phyloP scores from a whole-genome alignment of 116 monocot genomes.

The Iris pallida region DNA sequence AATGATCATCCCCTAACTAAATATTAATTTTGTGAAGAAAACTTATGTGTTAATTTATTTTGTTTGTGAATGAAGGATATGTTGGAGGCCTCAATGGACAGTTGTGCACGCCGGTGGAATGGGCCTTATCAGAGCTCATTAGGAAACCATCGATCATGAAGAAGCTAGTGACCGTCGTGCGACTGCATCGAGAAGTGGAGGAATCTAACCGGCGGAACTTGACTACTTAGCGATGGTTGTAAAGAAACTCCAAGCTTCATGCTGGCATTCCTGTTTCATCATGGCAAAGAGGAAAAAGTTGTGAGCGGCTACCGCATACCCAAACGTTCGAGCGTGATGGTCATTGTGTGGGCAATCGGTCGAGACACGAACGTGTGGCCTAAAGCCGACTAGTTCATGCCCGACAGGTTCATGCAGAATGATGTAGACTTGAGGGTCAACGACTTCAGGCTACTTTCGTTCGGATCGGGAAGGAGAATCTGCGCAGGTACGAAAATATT shows the following conservation, averaged over 20 bases:
- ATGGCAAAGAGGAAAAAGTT: not conserved
- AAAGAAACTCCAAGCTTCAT: not conserved
- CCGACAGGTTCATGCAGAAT: conserved; percentile 9
- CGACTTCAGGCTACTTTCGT: not conserved
- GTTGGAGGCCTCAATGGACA: too few species aligned
- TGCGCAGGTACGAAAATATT: not conserved
- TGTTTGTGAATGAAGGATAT: too few species aligned
- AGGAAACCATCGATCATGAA: not conserved
- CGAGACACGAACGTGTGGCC: conserved; percentile 2
- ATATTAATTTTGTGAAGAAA: too few species aligned
- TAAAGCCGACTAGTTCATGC: conserved; percentile 5
- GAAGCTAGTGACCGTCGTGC: not conserved
- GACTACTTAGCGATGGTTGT: not conserved
- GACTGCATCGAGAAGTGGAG: not conserved
- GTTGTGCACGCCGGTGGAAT: too few species aligned
- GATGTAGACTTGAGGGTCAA: conserved; percentile 3
- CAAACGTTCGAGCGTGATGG: not conserved
- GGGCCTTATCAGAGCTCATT: not conserved
- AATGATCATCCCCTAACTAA: too few species aligned
- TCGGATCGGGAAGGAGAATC: conserved; percentile 1
- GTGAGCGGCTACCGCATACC: conserved; percentile 5
- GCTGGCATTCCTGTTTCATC: not conserved
- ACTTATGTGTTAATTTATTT: too few species aligned
- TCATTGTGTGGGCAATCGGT: conserved; percentile 9
- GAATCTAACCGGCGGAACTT: not conserved